Percentiles rank a stretch among this genome's conserved stretches.
Conservation (phyloP, 768 basidiomycete genomes). For the Lactarius trivialis region DNA sequence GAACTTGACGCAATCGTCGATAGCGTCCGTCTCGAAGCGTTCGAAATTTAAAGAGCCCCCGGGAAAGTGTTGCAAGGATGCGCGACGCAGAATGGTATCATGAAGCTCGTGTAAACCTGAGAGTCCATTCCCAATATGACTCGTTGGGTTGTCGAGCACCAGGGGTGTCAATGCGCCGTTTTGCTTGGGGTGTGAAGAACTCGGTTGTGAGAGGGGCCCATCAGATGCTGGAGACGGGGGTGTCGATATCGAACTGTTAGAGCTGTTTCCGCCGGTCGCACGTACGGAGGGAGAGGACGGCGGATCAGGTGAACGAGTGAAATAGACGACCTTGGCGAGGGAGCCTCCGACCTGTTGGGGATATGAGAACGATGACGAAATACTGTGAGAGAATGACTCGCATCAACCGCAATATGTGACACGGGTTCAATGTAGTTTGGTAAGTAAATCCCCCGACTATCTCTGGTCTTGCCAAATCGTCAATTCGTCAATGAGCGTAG, state of each 20-base stretch:
- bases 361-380: constrained; percentile 13
- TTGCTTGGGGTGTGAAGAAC: constrained; percentile 35
- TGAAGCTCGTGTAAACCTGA: constrained; percentile 41
- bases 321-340: constrained; percentile 96
- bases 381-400: constrained; percentile 39
- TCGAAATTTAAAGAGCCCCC: constrained; percentile 97
- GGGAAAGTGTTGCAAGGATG: constrained; percentile 75
- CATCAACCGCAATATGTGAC: constrained; percentile 96
- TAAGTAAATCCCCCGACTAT: constrained; percentile 94
- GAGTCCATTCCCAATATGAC: constrained; percentile 32
- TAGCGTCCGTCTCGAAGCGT: constrained; percentile 90
- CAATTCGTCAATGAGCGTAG: constrained; percentile 12
- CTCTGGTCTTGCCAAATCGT: constrained; percentile 57
- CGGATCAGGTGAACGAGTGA: constrained; percentile 86
- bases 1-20: constrained; percentile 78
- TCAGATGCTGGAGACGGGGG: constrained; percentile 32
- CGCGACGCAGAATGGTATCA: constrained; percentile 61
- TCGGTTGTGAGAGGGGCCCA: constrained; percentile 28
- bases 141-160: constrained; percentile 40
- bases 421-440: constrained; percentile 97
- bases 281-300: constrained; percentile 68
- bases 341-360: constrained; percentile 83
- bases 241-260: constrained; percentile 38
- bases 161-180: constrained; percentile 81
- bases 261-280: constrained; percentile 52